Evolutionary conservation across 352 stramenopile species (phyloP).

Genomic region (Phytophthora agathidicida): DNA sequence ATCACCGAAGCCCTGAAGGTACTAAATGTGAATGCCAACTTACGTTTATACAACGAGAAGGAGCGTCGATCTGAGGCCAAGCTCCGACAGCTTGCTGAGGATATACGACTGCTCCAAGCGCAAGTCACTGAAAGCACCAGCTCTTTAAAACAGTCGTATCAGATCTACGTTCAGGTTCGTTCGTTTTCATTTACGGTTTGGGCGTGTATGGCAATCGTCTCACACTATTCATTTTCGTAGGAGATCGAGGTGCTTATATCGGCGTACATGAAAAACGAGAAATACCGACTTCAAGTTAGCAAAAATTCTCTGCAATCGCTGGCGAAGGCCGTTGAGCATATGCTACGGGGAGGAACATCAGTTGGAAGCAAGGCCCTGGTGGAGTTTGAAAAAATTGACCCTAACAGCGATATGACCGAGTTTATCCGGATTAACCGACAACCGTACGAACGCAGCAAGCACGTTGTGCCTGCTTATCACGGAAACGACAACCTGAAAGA

Average conservation of each 20-base stretch:
- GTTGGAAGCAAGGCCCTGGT: conserved; percentile 44
- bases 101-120: conserved; percentile 47
- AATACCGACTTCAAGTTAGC: conserved; percentile 80
- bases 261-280: conserved; percentile 87
- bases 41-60: conserved; percentile 36
- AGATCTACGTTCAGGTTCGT: conserved; percentile 75
- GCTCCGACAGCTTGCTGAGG: conserved; percentile 51
- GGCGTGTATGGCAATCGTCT: neutral
- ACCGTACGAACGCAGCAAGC: conserved; percentile 51
- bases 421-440: conserved; percentile 66
- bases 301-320: conserved; percentile 81
- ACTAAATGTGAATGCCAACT: conserved; percentile 38
- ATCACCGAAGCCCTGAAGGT: conserved; percentile 33
- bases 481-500: conserved; percentile 59
- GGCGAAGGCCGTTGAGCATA: conserved; percentile 72
- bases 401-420: conserved; percentile 60
- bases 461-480: conserved; percentile 51
- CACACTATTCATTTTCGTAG: conserved; percentile 28
- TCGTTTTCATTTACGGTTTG: conserved; percentile 2
- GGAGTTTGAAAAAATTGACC: conserved; percentile 60
- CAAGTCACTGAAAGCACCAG: conserved; percentile 42
- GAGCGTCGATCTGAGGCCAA: conserved; percentile 51
- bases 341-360: conserved; percentile 42
- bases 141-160: conserved; percentile 48
- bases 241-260: conserved; percentile 81